Evolutionary conservation across 495 filamentous ascomycete species (phyloP).

Genomic region (Venustampulla echinocandica): DNA sequence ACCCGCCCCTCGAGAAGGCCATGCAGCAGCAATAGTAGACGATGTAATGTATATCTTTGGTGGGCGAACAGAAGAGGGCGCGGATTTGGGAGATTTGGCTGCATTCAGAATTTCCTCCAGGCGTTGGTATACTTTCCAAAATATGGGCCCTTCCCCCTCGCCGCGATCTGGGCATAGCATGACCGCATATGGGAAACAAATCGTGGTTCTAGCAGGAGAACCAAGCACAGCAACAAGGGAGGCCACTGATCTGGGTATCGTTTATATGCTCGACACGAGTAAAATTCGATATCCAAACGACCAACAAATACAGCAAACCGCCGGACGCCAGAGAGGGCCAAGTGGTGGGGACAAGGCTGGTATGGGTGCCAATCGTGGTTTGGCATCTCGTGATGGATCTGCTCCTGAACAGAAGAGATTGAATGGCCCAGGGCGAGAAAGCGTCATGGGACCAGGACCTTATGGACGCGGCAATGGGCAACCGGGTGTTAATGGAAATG

Average conservation of each 20-base stretch:
- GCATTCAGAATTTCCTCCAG: slow-evolving; percentile 87
- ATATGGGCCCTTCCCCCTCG: slow-evolving; percentile 95
- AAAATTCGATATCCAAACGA: slow-evolving; percentile 95
- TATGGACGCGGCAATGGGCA: slow-evolving; percentile 22
- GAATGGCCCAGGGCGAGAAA: slow-evolving; percentile 46
- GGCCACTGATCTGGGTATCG: slow-evolving; percentile 72
- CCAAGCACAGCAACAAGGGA: slow-evolving; percentile 80
- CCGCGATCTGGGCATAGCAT: slow-evolving; percentile 93
- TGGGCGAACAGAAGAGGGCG: slow-evolving; percentile 86
- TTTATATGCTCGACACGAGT: slow-evolving; percentile 84
- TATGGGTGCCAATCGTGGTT: slow-evolving; percentile 26
- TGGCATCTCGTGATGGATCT: slow-evolving; percentile 55
- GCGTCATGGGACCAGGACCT: slow-evolving; percentile 34
- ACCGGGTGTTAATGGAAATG: slow-evolving; percentile 23
- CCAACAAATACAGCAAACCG: slow-evolving; percentile 41
- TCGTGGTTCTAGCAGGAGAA: slow-evolving; percentile 89
- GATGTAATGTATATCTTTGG: slow-evolving; percentile 99
- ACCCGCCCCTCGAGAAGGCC: slow-evolving; percentile 84
- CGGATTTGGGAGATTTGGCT: slow-evolving; percentile 86
- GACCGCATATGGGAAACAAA: slow-evolving; percentile 85
- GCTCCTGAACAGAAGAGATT: slow-evolving; percentile 49
- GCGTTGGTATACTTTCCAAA: slow-evolving; percentile 99
- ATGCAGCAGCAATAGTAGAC: slow-evolving; percentile 84
- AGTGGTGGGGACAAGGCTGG: slow-evolving; percentile 28
- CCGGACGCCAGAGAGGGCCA: slow-evolving; percentile 30